Evolutionary conservation across 176 grass and related monocot genomes (phyloP), one percentile per base, ranked within the genome.

Genomic region (Musa itinerans): DNA sequence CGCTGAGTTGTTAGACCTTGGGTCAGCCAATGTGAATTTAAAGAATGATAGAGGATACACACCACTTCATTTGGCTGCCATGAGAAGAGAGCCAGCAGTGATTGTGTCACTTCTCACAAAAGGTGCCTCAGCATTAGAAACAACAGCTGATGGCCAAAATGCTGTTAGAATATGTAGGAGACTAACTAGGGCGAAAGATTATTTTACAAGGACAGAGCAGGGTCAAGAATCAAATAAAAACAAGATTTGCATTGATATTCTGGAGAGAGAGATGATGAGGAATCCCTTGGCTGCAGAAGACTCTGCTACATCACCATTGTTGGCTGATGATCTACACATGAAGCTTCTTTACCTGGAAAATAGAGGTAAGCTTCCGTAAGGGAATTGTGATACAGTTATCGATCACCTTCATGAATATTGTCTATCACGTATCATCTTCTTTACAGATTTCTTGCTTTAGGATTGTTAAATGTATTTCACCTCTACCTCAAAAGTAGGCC

Each of bases 281-380:
- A 98, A 86, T 87, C 88, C 88, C 27, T 78, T 89, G 72, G 61
- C 34, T 52, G 84, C 81, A 13, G 90, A 98, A 85, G 90, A 98
- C 83, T 88, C 90, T 13, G 90, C 93, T 57, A 98, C 88, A 22
- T 98, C 90, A 9, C 95, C 95, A 78, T 85, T 98, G 67, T 84
- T 93, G 59, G 95, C 90, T 17, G 95, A 98, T 61, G 90, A 91
- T 83, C 77, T 89, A 73, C 82, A 84, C 77, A 91, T 91, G 95
- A 98, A 93, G 61, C 90, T 98, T 85, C 27, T 85, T 62, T 98
- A 98, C 84, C 82, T 98, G 70, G 95, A 98, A 93, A 93, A 93
- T 58, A 93, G 95, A 98, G 95, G 95, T 98, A 62, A 75, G 82
- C 12, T 57, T 50, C 13, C 71, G 11, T 59, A 34, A n/a, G 50